phyloP scores from a whole-genome alignment of 73 alveolate species.

The Tetrahymena thermophila region DNA sequence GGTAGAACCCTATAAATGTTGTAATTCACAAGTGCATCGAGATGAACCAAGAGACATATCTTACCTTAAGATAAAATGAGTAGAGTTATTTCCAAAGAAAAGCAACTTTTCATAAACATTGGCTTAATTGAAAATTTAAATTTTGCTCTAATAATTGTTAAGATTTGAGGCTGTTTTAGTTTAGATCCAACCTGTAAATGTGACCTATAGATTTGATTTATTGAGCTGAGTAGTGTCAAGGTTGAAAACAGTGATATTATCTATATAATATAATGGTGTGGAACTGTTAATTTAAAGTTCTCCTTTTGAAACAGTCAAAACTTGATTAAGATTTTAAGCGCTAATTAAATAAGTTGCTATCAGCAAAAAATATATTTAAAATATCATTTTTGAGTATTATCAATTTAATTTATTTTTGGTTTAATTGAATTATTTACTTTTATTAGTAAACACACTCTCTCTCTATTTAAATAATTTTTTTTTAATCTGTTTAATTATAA shows the following conservation, averaged over 20 bases:
- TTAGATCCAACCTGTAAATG: not conserved
- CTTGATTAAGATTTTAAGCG: not conserved
- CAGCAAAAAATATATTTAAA: too few relatives aligned
- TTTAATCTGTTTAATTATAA: too few relatives aligned
- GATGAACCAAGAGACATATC: not conserved
- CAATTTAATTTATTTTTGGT: too few relatives aligned
- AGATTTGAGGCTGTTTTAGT: not conserved
- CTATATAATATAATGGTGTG: not conserved
- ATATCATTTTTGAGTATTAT: not conserved
- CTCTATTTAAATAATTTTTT: too few relatives aligned
- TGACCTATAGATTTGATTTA: not conserved
- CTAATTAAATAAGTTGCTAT: not conserved
- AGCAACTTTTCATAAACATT: not conserved
- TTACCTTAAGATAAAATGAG: not conserved
- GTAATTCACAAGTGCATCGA: not conserved
- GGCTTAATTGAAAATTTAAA: not conserved
- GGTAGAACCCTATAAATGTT: not conserved
- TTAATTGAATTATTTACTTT: too few relatives aligned
- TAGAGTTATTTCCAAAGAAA: not conserved
- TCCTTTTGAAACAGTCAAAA: not conserved
- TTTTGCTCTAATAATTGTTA: not conserved
- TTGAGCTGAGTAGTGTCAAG: not conserved
- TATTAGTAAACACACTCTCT: too few relatives aligned
- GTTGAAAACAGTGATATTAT: not conserved
- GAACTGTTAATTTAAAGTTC: not conserved